Evolutionary conservation across 352 stramenopile species (phyloP), one percentile per base, ranked within the genome.

Genomic region (Globisporangium recalcitrans): DNA sequence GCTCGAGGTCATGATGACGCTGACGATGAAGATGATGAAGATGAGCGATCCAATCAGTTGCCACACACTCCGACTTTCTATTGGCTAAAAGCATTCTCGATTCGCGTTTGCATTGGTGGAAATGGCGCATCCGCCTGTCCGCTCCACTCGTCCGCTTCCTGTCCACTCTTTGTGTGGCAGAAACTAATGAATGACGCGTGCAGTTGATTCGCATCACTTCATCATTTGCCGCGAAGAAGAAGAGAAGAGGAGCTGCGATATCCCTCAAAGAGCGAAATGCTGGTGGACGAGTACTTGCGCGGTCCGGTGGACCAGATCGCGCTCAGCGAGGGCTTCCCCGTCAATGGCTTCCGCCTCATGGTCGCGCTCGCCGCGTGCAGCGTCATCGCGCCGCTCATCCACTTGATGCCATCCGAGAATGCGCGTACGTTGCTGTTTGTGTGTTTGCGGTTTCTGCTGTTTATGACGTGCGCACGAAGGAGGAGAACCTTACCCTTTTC

Each of bases 281-380:
- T n/a, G n/a, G n/a, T n/a, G 40, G 83, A 88, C 75, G 76, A 85
- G 40, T 73, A 83, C 47, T 53, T 90, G 19, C 85, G 85, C 22
- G 80, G 68, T n/a, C 74, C 82, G 6, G 69, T 92, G 49, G 85
- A 94, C 63, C 67, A 65, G 55, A 70, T 92, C 60, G 83, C 82
- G 36, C 71, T 77, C 59, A 76, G 74, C 58, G 80, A 88, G 52
- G 80, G 84, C 60, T 90, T 94, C 64, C 85, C 85, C 11, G 74
- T 94, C 61, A 80, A 82, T 59, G 80, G 75, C 36, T 91, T 91
- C 63, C 85, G 85, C 60, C 70, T 94, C 40, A 89, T 92, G 70
- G 64, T 94, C 63, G 77, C 75, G 59, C 80, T 94, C 31, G 71
- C 67, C 2, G 71, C 72, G 32, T 90, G 82, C 67, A 89, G 71